Base-by-base conservation (phyloP, 768 basidiomycete genomes). In the Podaxis pistillaris region DNA sequence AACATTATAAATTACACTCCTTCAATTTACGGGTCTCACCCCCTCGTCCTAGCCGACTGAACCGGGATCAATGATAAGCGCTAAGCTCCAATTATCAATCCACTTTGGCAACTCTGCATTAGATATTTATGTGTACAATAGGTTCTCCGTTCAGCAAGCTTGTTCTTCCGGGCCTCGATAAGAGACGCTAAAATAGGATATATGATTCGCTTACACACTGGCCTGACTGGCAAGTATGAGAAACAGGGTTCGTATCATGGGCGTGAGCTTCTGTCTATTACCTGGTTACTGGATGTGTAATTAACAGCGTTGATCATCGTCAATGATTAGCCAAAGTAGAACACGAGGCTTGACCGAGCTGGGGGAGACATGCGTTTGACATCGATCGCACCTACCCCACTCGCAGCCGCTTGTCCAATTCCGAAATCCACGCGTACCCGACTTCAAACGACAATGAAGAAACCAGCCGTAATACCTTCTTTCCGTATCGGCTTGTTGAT, bases 401-500 rank as follows among this genome's bases (percentile, higher is more conserved):
- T 13, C 26, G 22, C 12, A 56, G 22, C 3, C 13, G n/a, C 26
- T 50, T 8, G 47, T 50, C 24, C n/a, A 24, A 50, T 19, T 50
- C 41, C 26, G 56, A 41, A 44, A 24, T 15, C 26, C n/a, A 28
- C 19, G 36, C 12, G 19, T 59, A 40, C 17, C 11, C 36, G 49
- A 9, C 24, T 7, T 51, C 37, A 50, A 28, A 22, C 49, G 49
- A 50, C 24, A 50, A 50, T 50, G 26, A 26, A 28, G 11, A 33
- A 33, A 26, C 19, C 28, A 50, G 36, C 36, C 38, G 38, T 37
- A 7, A 56, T 15, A 56, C 36, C 54, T 56, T 56, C 37, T 46
- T 19, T 30, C 54, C 54, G 54, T 56, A 15, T 40, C 54, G 37
- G 37, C 22, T 38, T 59, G 17, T 26, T 59, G 49, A 59, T 59